phyloP scores from a whole-genome alignment of 768 basidiomycete species.

The Ephemerocybe angulata region DNA sequence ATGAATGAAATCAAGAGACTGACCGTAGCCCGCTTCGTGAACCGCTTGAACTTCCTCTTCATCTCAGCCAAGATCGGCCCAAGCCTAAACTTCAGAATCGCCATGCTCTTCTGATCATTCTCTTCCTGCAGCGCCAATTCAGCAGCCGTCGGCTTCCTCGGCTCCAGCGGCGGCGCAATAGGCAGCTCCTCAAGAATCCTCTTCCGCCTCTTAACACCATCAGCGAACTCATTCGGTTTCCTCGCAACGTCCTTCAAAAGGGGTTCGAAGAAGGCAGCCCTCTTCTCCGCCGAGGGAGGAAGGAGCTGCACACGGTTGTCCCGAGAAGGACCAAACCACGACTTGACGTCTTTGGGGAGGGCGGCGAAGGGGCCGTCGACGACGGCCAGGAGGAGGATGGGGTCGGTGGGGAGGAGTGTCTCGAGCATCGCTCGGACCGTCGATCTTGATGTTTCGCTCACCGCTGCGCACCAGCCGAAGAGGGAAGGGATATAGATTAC shows the following conservation, averaged over 20 bases:
- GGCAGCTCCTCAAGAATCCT: slow-evolving; percentile 83
- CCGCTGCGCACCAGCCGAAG: slow-evolving; percentile 76
- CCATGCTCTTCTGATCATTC: slow-evolving; percentile 72
- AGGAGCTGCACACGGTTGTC: slow-evolving; percentile 71
- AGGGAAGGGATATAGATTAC: slow-evolving; percentile 94
- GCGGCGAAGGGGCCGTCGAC: slow-evolving; percentile 71
- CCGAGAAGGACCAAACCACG: slow-evolving; percentile 83
- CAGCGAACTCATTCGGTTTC: slow-evolving; percentile 85
- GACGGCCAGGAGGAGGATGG: slow-evolving; percentile 87
- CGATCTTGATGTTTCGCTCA: slow-evolving; percentile 78
- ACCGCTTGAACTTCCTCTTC: slow-evolving; percentile 89
- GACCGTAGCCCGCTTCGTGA: slow-evolving; percentile 77
- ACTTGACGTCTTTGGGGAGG: slow-evolving; percentile 77
- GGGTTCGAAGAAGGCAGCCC: slow-evolving; percentile 71
- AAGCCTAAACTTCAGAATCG: slow-evolving; percentile 86
- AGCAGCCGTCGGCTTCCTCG: slow-evolving; percentile 72
- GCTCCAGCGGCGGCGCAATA: slow-evolving; percentile 86
- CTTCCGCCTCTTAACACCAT: slow-evolving; percentile 79
- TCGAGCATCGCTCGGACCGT: slow-evolving; percentile 91
- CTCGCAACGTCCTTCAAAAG: slow-evolving; percentile 66
- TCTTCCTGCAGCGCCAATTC: slow-evolving; percentile 83
- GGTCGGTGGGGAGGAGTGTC: slow-evolving; percentile 86
- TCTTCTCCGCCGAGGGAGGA: slow-evolving; percentile 50
- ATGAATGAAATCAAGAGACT: slow-evolving; percentile 24
- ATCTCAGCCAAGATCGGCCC: slow-evolving; percentile 85